phyloP scores from a whole-genome alignment of 805 yeast genomes.

The Tetrapisispora iriomotensis region DNA sequence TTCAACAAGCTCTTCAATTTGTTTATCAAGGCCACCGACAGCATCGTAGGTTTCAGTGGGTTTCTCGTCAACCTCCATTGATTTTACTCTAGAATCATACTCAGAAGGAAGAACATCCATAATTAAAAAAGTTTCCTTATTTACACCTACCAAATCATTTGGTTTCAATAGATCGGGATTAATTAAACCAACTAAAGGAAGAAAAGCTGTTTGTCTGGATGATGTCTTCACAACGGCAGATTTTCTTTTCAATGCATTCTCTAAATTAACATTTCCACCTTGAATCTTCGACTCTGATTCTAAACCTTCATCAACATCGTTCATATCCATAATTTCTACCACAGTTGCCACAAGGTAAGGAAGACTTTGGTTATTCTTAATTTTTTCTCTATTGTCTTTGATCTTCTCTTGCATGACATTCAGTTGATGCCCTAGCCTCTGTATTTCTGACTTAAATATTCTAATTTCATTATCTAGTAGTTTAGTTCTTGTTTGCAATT shows the following conservation, averaged over 20 bases:
- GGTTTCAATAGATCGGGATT: slow-evolving; percentile 84
- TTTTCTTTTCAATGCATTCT: slow-evolving; percentile 83
- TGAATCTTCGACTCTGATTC: slow-evolving; percentile 64
- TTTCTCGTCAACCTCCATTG: slow-evolving; percentile 98
- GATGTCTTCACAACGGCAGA: slow-evolving; percentile 96
- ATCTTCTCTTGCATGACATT: slow-evolving; percentile 86
- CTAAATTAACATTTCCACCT: slow-evolving; percentile 91
- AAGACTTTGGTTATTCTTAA: slow-evolving; percentile 86
- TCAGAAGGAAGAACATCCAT: slow-evolving; percentile 93
- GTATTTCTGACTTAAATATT: slow-evolving; percentile 85
- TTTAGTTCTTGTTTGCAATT: slow-evolving; percentile 72
- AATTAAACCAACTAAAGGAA: slow-evolving; percentile 91
- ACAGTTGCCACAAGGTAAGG: slow-evolving; percentile 96
- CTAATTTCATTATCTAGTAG: slow-evolving; percentile 90
- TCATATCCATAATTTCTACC: slow-evolving; percentile 72
- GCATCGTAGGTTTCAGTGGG: slow-evolving; percentile 96
- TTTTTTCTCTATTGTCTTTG: slow-evolving; percentile 92
- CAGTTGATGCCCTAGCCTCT: slow-evolving; percentile 84
- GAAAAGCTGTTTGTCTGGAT: slow-evolving; percentile 91
- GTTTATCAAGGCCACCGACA: slow-evolving; percentile 96
- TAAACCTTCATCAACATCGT: slow-evolving; percentile 58
- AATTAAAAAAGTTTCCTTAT: slow-evolving; percentile 88
- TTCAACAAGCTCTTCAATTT: slow-evolving; percentile 94
- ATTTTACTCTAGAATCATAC: slow-evolving; percentile 94
- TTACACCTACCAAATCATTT: slow-evolving; percentile 95